Conservation (phyloP, 2,329 filamentous ascomycete species). For the Talaromyces marneffei region DNA sequence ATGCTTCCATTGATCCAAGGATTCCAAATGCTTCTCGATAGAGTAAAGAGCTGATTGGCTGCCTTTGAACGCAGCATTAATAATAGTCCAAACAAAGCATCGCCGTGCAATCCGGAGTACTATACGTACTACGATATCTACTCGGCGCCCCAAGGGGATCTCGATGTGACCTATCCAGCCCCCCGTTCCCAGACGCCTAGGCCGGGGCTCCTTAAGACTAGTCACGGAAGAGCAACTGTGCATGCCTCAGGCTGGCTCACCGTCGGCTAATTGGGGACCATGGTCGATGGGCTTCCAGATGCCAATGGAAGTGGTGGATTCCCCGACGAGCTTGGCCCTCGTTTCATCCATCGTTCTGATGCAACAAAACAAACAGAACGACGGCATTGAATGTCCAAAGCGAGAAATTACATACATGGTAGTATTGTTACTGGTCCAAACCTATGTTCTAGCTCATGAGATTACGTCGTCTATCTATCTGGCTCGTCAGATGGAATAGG, state of each 20-base stretch:
- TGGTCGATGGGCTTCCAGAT: constrained; percentile 15
- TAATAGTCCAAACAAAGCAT: background rate
- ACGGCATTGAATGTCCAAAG: background rate
- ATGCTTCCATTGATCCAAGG: background rate
- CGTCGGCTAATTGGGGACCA: constrained; percentile 6
- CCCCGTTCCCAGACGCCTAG: background rate
- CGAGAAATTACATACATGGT: background rate
- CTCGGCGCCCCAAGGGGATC: too few species aligned
- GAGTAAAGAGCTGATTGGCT: background rate
- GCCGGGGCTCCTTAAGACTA: background rate
- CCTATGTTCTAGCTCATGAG: background rate
- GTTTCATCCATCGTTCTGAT: background rate
- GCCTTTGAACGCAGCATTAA: background rate
- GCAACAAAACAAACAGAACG: background rate
- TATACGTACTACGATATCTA: too few species aligned
- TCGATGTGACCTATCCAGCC: background rate
- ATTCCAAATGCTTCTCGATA: background rate
- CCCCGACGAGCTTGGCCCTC: background rate
- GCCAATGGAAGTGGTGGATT: constrained; percentile 1
- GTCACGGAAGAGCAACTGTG: background rate
- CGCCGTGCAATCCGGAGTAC: too few species aligned
- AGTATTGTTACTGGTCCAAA: background rate
- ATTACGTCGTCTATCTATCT: too few species aligned
- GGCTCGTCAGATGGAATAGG: background rate
- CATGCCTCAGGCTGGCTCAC: background rate